Evolutionary conservation across 495 filamentous ascomycete species (phyloP), one percentile per base, ranked within the genome.

Genomic region (Penicillium macrosclerotiorum): DNA sequence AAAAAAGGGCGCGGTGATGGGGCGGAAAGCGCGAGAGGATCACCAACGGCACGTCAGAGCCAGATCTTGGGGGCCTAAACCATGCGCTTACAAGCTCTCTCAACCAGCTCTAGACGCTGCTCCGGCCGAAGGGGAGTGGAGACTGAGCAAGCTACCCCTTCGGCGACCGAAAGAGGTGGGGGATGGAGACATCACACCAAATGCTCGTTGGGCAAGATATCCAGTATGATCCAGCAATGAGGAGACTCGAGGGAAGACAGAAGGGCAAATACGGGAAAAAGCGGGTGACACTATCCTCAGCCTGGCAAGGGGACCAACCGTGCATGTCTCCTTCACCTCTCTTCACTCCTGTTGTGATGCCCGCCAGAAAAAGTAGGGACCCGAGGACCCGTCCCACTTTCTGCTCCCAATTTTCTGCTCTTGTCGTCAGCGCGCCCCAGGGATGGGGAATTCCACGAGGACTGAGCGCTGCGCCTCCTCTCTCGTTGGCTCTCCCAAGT

Each of bases 41-140:
- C 33, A 37, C 34, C 43, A 43, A 38, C 30, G 31, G 42, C 42
- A 44, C 42, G 42, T 44, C 42, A 44, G 42, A 44, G 31, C 40
- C 40, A 30, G 11, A 42, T 33, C 30, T 42, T 24, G 12, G 40
- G 29, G 40, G 27, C 40, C 29, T 24, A 13, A 38, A 19, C 36
- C 36, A n/a, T 25, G 22, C 36, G 36, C 36, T 25, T 38, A n/a
- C n/a, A n/a, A n/a, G n/a, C n/a, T n/a, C n/a, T n/a, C n/a, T n/a
- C n/a, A n/a, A n/a, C n/a, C n/a, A n/a, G n/a, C n/a, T n/a, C n/a
- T n/a, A n/a, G n/a, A n/a, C n/a, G n/a, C n/a, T n/a, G n/a, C n/a
- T n/a, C n/a, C n/a, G n/a, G n/a, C n/a, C n/a, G n/a, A n/a, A n/a
- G n/a, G n/a, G n/a, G n/a, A n/a, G n/a, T n/a, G n/a, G n/a, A n/a